Evolutionary conservation across 2,329 filamentous ascomycete species (phyloP), one percentile per base, ranked within the genome.

Genomic region (Neonectria neomacrospora): DNA sequence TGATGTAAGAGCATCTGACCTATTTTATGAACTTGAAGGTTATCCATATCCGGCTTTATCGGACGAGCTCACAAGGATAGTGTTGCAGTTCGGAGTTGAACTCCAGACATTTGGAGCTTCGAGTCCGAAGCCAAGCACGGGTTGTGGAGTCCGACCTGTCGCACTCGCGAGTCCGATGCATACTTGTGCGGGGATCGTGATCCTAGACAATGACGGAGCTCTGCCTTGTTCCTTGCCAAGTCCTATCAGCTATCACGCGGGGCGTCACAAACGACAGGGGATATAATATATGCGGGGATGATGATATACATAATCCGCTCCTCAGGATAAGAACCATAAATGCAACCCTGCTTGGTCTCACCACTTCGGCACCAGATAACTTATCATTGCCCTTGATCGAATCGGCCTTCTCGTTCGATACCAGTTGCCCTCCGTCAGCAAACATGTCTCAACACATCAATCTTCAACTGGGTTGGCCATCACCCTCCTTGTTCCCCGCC

Each of bases 401-500:
- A n/a, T n/a, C 7, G 5, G 9, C 7, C 6, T 48, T 11, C 23
- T 5, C 8, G 45, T 9, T 20, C 10, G 20, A 48, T 10, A 48
- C 5, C 10, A 5, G n/a, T 50, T 9, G 3, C 5, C 3, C 5
- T 30, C 32, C 10, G 11, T 50, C 10, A 10, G 5, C 3, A 4
- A 32, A 8, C n/a, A 50, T 51, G 55, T 5, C 44, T 6, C 16
- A 54, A 8, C 58, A 60, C 12, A 55, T 60, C 23, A 60, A 60
- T 11, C 34, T 60, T 41, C 58, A 60, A 5, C 9, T 60, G 16
- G 58, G 58, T 8, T 60, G 58, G 58, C 58, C 58, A 8, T 60
- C 58, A 1, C 58, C 51, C 7, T 32, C 42, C 3, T 10, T 60
- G 9, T 60, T 54, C 34, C 58, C 58, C 1, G 23, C 51, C 0